Evolutionary conservation across 495 filamentous ascomycete species (phyloP).

Genomic region (Xylaria flabelliformis): DNA sequence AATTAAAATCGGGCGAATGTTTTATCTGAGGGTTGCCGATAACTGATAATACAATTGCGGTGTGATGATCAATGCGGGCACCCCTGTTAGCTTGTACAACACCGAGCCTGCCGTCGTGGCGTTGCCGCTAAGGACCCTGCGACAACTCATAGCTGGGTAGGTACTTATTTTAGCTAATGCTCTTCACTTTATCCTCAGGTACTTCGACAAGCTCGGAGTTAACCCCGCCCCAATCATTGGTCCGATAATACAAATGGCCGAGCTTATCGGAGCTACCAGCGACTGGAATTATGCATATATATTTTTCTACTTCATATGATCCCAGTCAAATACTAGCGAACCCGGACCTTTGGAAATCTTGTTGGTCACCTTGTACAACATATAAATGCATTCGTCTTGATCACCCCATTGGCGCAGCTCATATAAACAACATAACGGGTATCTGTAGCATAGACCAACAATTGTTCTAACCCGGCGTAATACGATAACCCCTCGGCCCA

Average conservation of each 20-base stretch:
- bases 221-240: constrained; percentile 9
- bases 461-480: neutral
- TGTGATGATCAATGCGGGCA: constrained; percentile 7
- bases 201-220: constrained; percentile 19
- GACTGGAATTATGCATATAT: neutral
- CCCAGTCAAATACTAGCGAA: neutral
- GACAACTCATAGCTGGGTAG: neutral
- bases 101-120: constrained; percentile 8
- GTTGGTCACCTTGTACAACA: constrained; percentile 7
- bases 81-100: neutral
- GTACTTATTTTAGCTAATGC: neutral
- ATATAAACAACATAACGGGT: neutral
- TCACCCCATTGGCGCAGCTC: neutral
- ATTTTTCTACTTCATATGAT: constrained; percentile 4
- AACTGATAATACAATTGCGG: constrained; percentile 14
- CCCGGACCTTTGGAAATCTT: neutral
- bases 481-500: neutral
- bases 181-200: neutral
- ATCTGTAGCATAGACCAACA: neutral
- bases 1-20: constrained; percentile 21
- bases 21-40: neutral
- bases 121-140: constrained; percentile 2
- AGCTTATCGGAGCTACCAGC: constrained; percentile 23
- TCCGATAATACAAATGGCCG: constrained; percentile 6
- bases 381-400: neutral